phyloP scores from a whole-genome alignment of 1,284 basidiomycete genomes.

The Ganoderma lingzhi region DNA sequence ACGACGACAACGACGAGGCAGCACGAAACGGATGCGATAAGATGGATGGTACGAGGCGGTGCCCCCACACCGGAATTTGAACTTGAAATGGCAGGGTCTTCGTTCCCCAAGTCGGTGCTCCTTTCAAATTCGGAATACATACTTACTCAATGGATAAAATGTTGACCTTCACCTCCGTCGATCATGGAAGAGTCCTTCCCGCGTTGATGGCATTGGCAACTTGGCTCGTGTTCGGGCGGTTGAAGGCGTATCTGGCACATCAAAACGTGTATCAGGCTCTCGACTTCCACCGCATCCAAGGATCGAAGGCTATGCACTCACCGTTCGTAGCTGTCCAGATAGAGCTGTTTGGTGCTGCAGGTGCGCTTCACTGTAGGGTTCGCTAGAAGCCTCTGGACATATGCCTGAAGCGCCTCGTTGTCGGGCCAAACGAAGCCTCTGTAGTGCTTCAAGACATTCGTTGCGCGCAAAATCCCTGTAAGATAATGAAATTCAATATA shows the following conservation, averaged over 20 bases:
- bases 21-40: not conserved
- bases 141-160: not conserved
- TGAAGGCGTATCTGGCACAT: constrained; percentile 67
- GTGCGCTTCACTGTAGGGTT: constrained; percentile 75
- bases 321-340: constrained; percentile 82
- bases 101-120: not conserved
- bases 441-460: constrained; percentile 73
- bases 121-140: not conserved
- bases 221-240: constrained; percentile 76
- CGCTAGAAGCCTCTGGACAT: constrained; percentile 61
- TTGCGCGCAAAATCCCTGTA: constrained; percentile 72
- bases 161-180: not conserved
- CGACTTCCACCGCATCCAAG: constrained; percentile 7
- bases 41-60: not conserved
- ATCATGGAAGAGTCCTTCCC: constrained; percentile 66
- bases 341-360: constrained; percentile 75
- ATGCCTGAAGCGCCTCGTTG: constrained; percentile 58
- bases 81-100: not conserved
- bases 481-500: not conserved
- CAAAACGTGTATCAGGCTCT: not conserved
- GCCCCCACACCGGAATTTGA: not conserved
- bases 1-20: not conserved
- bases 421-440: constrained; percentile 66
- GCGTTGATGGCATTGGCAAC: constrained; percentile 77
- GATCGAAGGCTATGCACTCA: constrained; percentile 34